phyloP scores from a whole-genome alignment of 192 early-diverging fungal genomes.

The Gigaspora rosea region DNA sequence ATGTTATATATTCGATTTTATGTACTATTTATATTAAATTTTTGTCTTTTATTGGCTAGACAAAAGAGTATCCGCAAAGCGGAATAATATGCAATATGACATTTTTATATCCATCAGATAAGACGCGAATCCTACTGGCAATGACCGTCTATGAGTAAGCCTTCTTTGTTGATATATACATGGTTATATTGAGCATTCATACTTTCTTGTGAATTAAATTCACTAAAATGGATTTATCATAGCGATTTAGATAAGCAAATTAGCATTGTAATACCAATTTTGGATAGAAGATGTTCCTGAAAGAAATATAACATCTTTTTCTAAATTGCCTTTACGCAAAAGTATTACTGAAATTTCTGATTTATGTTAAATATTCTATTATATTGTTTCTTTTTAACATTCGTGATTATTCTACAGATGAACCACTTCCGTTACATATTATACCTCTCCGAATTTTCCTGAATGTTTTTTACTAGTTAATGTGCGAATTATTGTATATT shows the following conservation, averaged over 20 bases:
- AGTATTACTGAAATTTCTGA: not conserved
- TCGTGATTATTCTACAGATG: not conserved
- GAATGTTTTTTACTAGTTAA: slow-evolving; percentile 11
- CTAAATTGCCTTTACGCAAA: not conserved
- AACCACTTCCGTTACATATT: slow-evolving; percentile 1
- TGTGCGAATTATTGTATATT: not conserved
- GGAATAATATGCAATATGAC: slow-evolving; percentile 17
- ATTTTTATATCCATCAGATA: slow-evolving; percentile 21
- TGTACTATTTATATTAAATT: not conserved
- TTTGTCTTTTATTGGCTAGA: slow-evolving; percentile 1
- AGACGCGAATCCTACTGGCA: not conserved
- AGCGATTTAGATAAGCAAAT: slow-evolving; percentile 9
- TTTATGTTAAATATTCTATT: not conserved
- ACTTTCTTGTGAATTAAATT: too few species aligned
- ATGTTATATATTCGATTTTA: too few species aligned
- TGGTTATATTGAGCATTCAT: not conserved
- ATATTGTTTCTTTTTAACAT: not conserved
- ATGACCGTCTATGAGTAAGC: slow-evolving; percentile 4
- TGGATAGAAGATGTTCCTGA: not conserved
- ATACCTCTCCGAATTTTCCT: slow-evolving; percentile 23
- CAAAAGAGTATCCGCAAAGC: slow-evolving; percentile 1
- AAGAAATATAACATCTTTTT: not conserved
- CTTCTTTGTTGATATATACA: not conserved
- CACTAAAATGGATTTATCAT: too few species aligned
- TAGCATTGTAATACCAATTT: slow-evolving; percentile 2